phyloP scores from a whole-genome alignment of 306 rosid species.

The Pachyrhizus erosus region DNA sequence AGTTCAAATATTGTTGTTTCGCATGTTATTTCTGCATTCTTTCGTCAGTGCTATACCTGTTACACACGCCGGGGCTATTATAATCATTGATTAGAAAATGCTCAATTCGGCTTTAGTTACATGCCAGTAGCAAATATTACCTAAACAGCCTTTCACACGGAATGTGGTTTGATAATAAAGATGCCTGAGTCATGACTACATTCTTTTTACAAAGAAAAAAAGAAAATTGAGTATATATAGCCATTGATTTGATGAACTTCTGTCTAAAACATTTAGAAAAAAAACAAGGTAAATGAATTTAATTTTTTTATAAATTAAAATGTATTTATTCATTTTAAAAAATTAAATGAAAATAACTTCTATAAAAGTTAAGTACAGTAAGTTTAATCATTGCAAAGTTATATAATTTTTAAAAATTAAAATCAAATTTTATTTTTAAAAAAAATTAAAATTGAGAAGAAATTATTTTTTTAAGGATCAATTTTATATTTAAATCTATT shows the following conservation, averaged over 20 bases:
- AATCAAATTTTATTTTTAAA: too few species aligned
- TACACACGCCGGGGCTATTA: not conserved
- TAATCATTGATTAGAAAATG: not conserved
- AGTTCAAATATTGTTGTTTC: conserved; percentile 35
- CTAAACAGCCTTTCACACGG: not conserved
- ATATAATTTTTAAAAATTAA: too few species aligned
- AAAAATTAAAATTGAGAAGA: too few species aligned
- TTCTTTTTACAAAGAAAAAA: not conserved
- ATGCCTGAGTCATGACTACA: not conserved
- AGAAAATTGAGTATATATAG: not conserved
- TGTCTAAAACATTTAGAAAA: too few species aligned
- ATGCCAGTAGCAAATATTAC: not conserved
- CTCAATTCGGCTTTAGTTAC: not conserved
- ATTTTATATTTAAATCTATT: too few species aligned
- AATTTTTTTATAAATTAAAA: not conserved
- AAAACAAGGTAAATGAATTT: too few species aligned
- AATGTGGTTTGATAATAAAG: not conserved
- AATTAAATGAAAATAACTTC: not conserved
- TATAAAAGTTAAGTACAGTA: not conserved
- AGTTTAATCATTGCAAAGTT: not conserved
- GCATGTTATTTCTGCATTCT: conserved; percentile 18
- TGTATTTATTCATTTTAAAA: not conserved
- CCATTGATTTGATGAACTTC: not conserved
- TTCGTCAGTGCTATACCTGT: not conserved
- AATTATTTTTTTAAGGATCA: too few species aligned